phyloP scores from a whole-genome alignment of 1,284 basidiomycete genomes.

The Microbotryum silenes-acaulis region DNA sequence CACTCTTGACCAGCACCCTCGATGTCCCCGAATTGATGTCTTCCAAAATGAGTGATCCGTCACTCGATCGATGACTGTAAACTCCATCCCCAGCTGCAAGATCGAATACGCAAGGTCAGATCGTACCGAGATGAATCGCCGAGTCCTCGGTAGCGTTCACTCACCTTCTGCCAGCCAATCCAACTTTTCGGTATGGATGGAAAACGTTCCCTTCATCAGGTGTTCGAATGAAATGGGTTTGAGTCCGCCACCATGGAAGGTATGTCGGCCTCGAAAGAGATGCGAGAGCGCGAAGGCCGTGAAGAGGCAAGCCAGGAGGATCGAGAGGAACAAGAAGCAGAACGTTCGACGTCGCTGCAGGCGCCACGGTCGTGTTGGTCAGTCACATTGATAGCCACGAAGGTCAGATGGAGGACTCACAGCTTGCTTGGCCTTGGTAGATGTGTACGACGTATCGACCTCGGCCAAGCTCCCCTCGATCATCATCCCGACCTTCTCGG shows the following conservation, averaged over 20 bases:
- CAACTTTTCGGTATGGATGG: slow-evolving; percentile 46
- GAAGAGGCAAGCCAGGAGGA: slow-evolving; percentile 7
- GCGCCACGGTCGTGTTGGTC: too few species aligned
- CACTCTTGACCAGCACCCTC: slow-evolving; percentile 52
- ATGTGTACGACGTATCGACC: too few species aligned
- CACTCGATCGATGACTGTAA: slow-evolving; percentile 55
- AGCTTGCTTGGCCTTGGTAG: too few species aligned
- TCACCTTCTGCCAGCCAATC: slow-evolving; percentile 82
- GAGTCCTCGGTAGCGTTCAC: slow-evolving; percentile 23
- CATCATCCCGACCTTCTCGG: too few species aligned
- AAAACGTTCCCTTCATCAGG: slow-evolving; percentile 81
- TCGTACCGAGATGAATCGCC: too few species aligned
- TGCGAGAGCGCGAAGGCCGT: neutral
- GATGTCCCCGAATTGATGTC: slow-evolving; percentile 68
- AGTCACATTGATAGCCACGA: too few species aligned
- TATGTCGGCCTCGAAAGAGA: slow-evolving; percentile 2
- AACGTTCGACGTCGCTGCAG: too few species aligned
- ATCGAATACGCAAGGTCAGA: neutral
- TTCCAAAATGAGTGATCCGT: slow-evolving; percentile 62
- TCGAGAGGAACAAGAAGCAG: slow-evolving; percentile 5
- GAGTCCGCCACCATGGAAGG: slow-evolving; percentile 17
- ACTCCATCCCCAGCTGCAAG: slow-evolving; percentile 76
- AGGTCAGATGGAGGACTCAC: too few species aligned
- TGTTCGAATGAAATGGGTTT: slow-evolving; percentile 38
- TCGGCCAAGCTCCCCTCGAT: too few species aligned